These are phyloP conservation scores for Tympanopsis confertula DNA, from an alignment of 2,329 filamentous ascomycete genomes.

Conservation along the genomic window DNA sequence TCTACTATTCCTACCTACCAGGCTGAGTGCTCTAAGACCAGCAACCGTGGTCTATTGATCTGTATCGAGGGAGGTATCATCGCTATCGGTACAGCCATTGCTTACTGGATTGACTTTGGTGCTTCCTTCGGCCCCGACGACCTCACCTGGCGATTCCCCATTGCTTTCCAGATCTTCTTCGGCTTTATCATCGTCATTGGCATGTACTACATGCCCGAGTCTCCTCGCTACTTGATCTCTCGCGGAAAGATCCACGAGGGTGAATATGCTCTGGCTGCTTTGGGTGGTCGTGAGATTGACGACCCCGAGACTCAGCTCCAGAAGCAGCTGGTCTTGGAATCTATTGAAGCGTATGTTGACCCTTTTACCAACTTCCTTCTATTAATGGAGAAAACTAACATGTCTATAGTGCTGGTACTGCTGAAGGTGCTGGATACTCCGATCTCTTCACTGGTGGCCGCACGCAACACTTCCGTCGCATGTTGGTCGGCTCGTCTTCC, in stretches of 20 bases:
- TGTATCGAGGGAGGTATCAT: conserved; percentile 38
- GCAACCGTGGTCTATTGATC: conserved; percentile 47
- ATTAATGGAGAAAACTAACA: conserved; percentile 13
- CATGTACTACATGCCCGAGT: conserved; percentile 12
- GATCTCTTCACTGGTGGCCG: conserved; percentile 48
- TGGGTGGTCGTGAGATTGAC: conserved; percentile 15
- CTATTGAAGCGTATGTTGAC: conserved; percentile 25
- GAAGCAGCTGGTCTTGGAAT: conserved; percentile 38
- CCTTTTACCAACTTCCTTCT: conserved; percentile 2
- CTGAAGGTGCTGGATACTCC: conserved; percentile 36
- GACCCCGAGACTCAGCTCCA: conserved; percentile 35
- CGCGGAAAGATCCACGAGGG: neutral
- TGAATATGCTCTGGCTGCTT: neutral
- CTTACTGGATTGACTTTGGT: conserved; percentile 29
- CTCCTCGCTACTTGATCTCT: neutral
- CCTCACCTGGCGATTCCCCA: conserved; percentile 21
- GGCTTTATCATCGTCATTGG: conserved; percentile 13
- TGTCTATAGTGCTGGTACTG: conserved; percentile 20
- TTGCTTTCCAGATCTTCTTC: conserved; percentile 20
- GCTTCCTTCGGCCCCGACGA: conserved; percentile 8
- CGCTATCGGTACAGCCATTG: conserved; percentile 27
- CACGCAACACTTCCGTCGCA: conserved; percentile 54
- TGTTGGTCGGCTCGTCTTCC: conserved; percentile 44
- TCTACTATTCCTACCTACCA: conserved; percentile 30
- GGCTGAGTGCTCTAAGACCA: conserved; percentile 28